phyloP scores from a whole-genome alignment of 2,329 filamentous ascomycete genomes.

The Cordyceps fumosorosea region DNA sequence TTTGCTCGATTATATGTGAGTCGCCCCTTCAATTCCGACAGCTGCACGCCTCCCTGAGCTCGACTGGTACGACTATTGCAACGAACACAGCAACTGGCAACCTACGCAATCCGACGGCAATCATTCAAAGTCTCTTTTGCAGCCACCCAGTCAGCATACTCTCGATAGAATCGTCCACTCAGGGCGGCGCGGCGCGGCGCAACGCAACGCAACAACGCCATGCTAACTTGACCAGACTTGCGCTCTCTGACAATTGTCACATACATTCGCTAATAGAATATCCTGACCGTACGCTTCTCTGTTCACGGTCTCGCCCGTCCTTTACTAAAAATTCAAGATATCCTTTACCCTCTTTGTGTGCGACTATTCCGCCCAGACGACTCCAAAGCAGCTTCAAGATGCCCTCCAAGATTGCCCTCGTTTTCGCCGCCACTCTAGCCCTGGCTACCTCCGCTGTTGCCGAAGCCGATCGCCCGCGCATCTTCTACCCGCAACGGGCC shows the following conservation, averaged over 20 bases:
- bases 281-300: constrained; percentile 2
- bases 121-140: background rate
- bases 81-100: background rate
- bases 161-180: background rate
- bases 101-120: background rate
- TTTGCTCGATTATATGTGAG: constrained; percentile 11
- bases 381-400: background rate
- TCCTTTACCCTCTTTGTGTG: constrained; percentile 5
- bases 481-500: constrained; percentile 52
- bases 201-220: background rate
- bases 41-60: background rate
- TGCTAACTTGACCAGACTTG: constrained; percentile 1
- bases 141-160: no score
- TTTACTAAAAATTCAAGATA: background rate
- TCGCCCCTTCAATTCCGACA: background rate
- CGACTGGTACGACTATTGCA: background rate
- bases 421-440: constrained; percentile 42
- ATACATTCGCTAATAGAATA: constrained; percentile 13
- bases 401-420: constrained; percentile 5
- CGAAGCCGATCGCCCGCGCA: constrained; percentile 42
- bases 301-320: no score
- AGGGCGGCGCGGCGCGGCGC: no score
- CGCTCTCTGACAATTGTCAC: constrained; percentile 10
- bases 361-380: background rate
- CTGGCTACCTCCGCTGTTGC: constrained; percentile 39